Evolutionary conservation across 148 eudicot genomes (phyloP).

Genomic region (Mesembryanthemum crystallinum): DNA sequence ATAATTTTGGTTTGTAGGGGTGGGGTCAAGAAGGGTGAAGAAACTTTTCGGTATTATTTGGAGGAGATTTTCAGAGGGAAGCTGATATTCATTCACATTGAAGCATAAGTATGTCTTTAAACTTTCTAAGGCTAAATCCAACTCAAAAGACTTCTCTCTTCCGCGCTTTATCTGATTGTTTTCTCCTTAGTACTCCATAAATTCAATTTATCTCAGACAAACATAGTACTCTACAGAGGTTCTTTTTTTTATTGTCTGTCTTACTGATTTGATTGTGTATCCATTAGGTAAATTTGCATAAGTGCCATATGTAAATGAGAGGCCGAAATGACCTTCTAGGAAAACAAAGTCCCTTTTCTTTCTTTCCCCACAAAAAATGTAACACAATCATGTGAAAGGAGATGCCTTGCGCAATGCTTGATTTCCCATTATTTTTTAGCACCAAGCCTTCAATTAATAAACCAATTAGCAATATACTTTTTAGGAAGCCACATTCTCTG

Average conservation of each 20-base stretch:
- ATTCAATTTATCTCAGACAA: not conserved
- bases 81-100: not conserved
- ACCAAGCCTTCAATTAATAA: not conserved
- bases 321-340: not conserved
- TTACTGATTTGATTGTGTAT: not conserved
- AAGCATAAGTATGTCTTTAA: slow-evolving; percentile 2
- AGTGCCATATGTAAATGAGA: no score
- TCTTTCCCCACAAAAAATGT: no score
- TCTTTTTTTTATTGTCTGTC: not conserved
- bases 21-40: not conserved
- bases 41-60: slow-evolving; percentile 5
- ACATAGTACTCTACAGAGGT: not conserved
- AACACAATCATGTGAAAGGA: no score
- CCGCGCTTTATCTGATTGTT: not conserved
- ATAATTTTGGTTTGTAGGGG: not conserved
- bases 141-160: not conserved
- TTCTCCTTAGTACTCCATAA: not conserved
- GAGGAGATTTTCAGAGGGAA: slow-evolving; percentile 1
- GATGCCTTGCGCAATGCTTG: not conserved
- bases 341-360: not conserved
- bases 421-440: not conserved
- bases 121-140: not conserved
- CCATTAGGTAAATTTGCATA: no score
- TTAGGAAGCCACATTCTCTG: no score
- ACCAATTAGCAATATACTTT: no score